phyloP scores from a whole-genome alignment of 129 eudicot species.

The Flaveria trinervia region DNA sequence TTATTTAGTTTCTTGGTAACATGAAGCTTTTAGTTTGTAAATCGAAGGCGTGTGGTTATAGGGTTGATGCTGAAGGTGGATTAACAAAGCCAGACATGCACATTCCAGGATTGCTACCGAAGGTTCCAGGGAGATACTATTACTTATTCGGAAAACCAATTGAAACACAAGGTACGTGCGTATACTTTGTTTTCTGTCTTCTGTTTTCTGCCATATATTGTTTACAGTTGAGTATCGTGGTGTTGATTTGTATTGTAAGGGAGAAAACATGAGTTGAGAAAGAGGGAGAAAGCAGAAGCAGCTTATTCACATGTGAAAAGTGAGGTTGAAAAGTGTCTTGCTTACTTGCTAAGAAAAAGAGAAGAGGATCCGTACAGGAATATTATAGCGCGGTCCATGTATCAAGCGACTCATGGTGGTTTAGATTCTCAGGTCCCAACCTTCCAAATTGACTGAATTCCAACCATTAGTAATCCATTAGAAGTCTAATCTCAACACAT shows the following conservation, averaged over 20 bases:
- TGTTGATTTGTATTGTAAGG: slow-evolving; percentile 27
- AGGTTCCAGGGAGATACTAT: slow-evolving; percentile 63
- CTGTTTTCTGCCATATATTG: neutral
- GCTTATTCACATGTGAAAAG: slow-evolving; percentile 48
- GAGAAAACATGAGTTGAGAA: slow-evolving; percentile 49
- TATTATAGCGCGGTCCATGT: slow-evolving; percentile 40
- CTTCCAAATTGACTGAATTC: slow-evolving; percentile 32
- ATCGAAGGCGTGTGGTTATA: no score
- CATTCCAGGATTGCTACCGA: slow-evolving; percentile 55
- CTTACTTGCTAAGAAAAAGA: slow-evolving; percentile 53
- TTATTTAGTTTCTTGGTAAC: neutral
- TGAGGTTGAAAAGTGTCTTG: slow-evolving; percentile 57
- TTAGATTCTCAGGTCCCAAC: slow-evolving; percentile 56
- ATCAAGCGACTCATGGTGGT: slow-evolving; percentile 52
- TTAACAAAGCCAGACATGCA: slow-evolving; percentile 52
- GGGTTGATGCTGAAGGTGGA: slow-evolving; percentile 31
- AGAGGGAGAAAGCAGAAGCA: slow-evolving; percentile 51
- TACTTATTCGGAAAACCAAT: slow-evolving; percentile 60
- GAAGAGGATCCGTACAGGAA: slow-evolving; percentile 58
- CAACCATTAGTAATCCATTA: no score
- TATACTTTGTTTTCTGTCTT: neutral
- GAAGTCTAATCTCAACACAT: no score
- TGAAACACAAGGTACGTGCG: slow-evolving; percentile 47
- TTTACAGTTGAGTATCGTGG: neutral
- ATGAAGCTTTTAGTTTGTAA: neutral